Conservation (phyloP, 2,329 filamentous ascomycete genomes). For the Blumeria graminis region DNA sequence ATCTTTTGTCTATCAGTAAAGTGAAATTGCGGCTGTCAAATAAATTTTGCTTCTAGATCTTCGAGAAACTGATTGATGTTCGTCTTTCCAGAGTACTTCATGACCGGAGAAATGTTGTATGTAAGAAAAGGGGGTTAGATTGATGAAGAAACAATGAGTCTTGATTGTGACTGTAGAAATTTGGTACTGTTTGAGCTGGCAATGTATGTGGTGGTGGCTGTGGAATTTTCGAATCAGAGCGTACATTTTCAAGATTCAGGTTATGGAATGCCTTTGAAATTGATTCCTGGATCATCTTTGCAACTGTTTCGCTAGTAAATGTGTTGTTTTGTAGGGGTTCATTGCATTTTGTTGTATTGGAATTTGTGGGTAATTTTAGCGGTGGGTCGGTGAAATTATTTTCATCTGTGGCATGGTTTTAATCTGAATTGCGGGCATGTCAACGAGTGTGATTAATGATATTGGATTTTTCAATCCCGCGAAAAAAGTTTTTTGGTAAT, state of each 20-base stretch:
- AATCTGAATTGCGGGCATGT: background rate
- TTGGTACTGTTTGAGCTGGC: background rate
- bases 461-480: background rate
- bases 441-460: background rate
- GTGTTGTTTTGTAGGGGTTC: too few species aligned
- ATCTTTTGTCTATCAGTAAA: too few species aligned
- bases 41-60: too few species aligned
- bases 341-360: too few species aligned
- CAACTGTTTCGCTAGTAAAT: too few species aligned
- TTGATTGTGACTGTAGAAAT: too few species aligned
- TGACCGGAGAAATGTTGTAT: background rate
- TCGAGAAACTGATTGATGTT: too few species aligned
- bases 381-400: background rate
- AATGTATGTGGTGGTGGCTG: background rate
- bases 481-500: background rate
- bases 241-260: background rate
- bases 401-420: background rate
- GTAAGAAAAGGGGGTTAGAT: background rate
- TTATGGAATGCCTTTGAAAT: too few species aligned
- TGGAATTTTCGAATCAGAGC: background rate
- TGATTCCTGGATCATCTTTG: too few species aligned
- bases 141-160: too few species aligned
- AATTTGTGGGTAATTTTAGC: background rate
- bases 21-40: too few species aligned
- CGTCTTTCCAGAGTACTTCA: background rate